These are phyloP conservation scores for Penicillium pancosmium DNA, from an alignment of 495 filamentous ascomycete species.

Conservation along the genomic window DNA sequence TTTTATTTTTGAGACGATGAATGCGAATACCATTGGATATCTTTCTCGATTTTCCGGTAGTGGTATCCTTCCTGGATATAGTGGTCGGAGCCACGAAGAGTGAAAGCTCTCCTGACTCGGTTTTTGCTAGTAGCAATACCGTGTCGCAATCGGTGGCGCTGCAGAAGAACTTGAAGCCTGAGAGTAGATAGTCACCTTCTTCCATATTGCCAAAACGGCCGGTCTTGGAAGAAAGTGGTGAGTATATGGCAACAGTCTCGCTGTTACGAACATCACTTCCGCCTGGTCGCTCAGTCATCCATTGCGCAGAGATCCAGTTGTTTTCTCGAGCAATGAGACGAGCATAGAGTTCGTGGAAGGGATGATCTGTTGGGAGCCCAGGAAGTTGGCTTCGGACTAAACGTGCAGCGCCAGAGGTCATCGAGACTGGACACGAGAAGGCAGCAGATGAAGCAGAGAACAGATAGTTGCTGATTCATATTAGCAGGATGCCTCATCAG, in stretches of 20 bases:
- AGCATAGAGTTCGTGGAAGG: constrained; percentile 51
- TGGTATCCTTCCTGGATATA: constrained; percentile 29
- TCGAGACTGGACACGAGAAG: constrained; percentile 65
- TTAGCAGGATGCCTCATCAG: constrained; percentile 35
- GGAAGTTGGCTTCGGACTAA: constrained; percentile 57
- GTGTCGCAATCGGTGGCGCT: constrained; percentile 70
- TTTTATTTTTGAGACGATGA: constrained; percentile 68
- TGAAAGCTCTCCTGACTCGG: constrained; percentile 52
- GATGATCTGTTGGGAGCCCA: constrained; percentile 33
- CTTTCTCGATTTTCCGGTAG: constrained; percentile 15
- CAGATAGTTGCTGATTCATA: constrained; percentile 59
- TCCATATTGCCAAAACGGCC: constrained; percentile 20
- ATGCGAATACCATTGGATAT: constrained; percentile 66
- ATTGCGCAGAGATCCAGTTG: constrained; percentile 75
- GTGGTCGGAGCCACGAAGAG: constrained; percentile 68
- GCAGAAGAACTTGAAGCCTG: constrained; percentile 77
- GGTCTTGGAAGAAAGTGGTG: constrained; percentile 20
- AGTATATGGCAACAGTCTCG: constrained; percentile 60
- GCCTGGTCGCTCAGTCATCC: constrained; percentile 78
- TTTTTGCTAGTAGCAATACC: constrained; percentile 66
- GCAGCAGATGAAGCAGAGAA: constrained; percentile 62
- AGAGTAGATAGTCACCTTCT: constrained; percentile 44
- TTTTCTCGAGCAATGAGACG: constrained; percentile 60
- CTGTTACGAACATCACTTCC: constrained; percentile 71
- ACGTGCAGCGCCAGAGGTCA: constrained; percentile 68